phyloP scores from a whole-genome alignment of 1,139 yeast genomes.

The Pichia sp. region DNA sequence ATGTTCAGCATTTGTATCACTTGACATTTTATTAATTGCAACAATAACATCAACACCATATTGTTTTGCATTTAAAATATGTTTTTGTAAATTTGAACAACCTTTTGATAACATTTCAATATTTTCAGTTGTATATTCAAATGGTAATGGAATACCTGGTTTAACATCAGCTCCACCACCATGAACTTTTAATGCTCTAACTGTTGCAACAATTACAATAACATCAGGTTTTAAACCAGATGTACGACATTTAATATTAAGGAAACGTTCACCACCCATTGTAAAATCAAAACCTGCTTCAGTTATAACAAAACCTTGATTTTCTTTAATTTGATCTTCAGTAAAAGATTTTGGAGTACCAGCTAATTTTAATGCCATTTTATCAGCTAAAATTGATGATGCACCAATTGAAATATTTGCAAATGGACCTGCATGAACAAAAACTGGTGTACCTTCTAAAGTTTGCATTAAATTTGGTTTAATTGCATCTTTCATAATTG shows the following conservation, averaged over 20 bases:
- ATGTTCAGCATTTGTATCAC: conserved; percentile 80
- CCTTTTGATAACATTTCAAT: conserved; percentile 78
- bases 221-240: conserved; percentile 89
- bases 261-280: conserved; percentile 98
- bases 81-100: conserved; percentile 86
- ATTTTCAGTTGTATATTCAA: conserved; percentile 81
- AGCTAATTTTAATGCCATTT: conserved; percentile 79
- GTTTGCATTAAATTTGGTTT: conserved; percentile 98
- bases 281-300: conserved; percentile 99
- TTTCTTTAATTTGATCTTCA: conserved; percentile 41
- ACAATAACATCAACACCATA: conserved; percentile 94
- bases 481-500: conserved; percentile 91
- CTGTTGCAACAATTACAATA: conserved; percentile 94
- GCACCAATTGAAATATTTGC: conserved; percentile 98
- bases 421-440: conserved; percentile 98
- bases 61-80: conserved; percentile 75
- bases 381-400: conserved; percentile 89
- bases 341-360: conserved; percentile 40
- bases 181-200: conserved; percentile 92
- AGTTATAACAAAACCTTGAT: conserved; percentile 88
- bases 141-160: conserved; percentile 88
- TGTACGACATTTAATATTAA: conserved; percentile 92
- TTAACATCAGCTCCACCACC: conserved; percentile 99
- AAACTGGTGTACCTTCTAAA: conserved; percentile 95
- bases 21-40: conserved; percentile 87